Conservation (phyloP, 176 grass and related monocot species). For the Ensete glaucum region DNA sequence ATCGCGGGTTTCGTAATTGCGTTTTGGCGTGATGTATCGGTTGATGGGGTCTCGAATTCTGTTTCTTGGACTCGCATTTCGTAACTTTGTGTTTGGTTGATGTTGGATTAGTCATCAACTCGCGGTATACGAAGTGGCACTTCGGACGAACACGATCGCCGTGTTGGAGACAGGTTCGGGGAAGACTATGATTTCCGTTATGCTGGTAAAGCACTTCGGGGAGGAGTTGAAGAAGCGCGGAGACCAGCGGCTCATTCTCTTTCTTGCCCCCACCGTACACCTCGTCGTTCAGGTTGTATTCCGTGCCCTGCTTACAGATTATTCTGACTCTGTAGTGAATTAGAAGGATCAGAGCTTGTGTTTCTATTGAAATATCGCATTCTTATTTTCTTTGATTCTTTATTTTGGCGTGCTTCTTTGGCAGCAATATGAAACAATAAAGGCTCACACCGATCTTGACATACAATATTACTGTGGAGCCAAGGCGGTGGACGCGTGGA, state of each 20-base stretch:
- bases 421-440: constrained; percentile 80
- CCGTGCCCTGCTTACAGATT: background rate
- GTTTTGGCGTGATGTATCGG: background rate
- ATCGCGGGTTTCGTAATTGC: background rate
- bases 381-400: background rate
- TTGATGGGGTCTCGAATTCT: background rate
- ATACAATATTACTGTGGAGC: constrained; percentile 56
- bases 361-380: too few relatives aligned
- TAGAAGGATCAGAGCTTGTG: too few relatives aligned
- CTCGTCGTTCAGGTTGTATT: constrained; percentile 53
- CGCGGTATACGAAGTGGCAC: constrained; percentile 66
- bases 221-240: constrained; percentile 22
- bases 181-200: constrained; percentile 86
- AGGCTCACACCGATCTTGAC: constrained; percentile 51
- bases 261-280: constrained; percentile 71
- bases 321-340: background rate
- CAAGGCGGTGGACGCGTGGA: constrained; percentile 70
- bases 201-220: constrained; percentile 65
- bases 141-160: constrained; percentile 55
- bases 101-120: constrained; percentile 49
- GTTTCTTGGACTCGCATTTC: background rate
- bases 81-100: background rate
- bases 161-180: constrained; percentile 76
- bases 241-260: constrained; percentile 46
- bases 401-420: constrained; percentile 14